Base-by-base conservation (phyloP, 2,329 filamentous ascomycete species). In the Didymella lethalis region DNA sequence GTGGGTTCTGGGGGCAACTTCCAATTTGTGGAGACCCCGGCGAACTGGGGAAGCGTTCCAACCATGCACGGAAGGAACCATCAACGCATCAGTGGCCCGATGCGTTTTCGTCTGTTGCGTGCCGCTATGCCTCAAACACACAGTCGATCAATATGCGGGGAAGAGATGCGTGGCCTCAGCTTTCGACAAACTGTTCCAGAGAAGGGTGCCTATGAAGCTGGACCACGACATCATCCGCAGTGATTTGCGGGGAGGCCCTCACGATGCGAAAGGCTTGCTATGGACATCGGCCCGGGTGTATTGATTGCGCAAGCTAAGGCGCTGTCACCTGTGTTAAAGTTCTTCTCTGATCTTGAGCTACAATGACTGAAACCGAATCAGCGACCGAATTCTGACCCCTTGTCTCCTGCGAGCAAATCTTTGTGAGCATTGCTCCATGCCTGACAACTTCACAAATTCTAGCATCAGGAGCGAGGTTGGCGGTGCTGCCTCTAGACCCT, bases 81-180 rank as follows among this genome's bases (percentile, higher is more conserved):
- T 43, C 59, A 56, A 54, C 57, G 52, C 51, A 54, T 58, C 48
- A 45, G 61, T 61, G 65, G 56, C 23, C 73, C 73, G 72, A 68
- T 63, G 63, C 64, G 61, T 73, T 74, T 74, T 74, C 71, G 72
- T 70, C 55, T 45, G 26, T 34, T 45, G 48, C 34, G 61, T 48
- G 61, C 62, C 67, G 63, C 71, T 69, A 72, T 54, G 48, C 65
- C 57, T 54, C 53, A 53, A 65, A 55, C 34, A 50, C 45, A 31
- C 51, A 31, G 47, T 43, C 62, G 56, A 68, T 64, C 65, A 59
- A 36, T 63, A 56, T 61, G 57, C 62, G 64, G 65, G 61, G 58
- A 40, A 52, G 29, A 40, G 46, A 29, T 56, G 57, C 48, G 59
- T 49, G 49, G 45, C 47, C 54, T 63, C 57, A 56, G 51, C 54